A percentile compares a stretch with the other conserved stretches of the same genome.
These are phyloP conservation scores for Scutellaria galericulata DNA, from an alignment of 257 asterid species.

Conservation along the genomic window DNA sequence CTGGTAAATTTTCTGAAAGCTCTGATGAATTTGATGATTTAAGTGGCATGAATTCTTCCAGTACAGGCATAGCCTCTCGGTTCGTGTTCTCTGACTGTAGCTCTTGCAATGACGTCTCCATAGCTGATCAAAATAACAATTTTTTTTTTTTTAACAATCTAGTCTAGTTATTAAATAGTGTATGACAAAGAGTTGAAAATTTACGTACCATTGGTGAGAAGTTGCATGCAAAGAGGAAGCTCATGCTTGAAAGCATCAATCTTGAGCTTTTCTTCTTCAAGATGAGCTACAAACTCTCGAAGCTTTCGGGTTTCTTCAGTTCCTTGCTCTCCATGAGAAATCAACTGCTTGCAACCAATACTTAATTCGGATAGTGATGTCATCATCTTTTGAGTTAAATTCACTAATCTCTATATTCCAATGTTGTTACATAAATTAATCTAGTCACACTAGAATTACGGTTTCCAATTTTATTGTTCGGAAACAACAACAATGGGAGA, in stretches of 20 bases:
- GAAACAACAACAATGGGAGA: not conserved
- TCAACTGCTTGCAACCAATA: conserved; percentile 65
- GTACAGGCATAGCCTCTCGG: conserved; percentile 35
- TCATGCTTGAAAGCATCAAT: conserved; percentile 77
- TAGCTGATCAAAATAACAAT: conserved; percentile 42
- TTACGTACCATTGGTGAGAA: conserved; percentile 64
- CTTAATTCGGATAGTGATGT: conserved; percentile 56
- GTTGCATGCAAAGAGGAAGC: conserved; percentile 83
- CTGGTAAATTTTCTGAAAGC: conserved; percentile 15
- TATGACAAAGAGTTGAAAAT: not conserved
- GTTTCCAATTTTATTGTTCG: no score
- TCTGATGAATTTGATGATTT: conserved; percentile 42
- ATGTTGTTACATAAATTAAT: no score
- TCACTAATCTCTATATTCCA: not conserved
- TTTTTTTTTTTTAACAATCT: no score
- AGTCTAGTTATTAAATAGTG: no score
- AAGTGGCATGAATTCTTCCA: conserved; percentile 71
- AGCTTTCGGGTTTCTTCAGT: conserved; percentile 48
- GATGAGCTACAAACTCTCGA: conserved; percentile 62
- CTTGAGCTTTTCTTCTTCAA: conserved; percentile 78
- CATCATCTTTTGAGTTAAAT: conserved; percentile 39
- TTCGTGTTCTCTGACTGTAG: conserved; percentile 49
- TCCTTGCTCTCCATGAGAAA: conserved; percentile 50
- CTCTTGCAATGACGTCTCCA: conserved; percentile 72
- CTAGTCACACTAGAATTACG: no score